Percentiles rank a stretch among this genome's conserved stretches.
Evolutionary conservation across 75 land plant genomes (phyloP).

Genomic region (Pinus taeda): DNA sequence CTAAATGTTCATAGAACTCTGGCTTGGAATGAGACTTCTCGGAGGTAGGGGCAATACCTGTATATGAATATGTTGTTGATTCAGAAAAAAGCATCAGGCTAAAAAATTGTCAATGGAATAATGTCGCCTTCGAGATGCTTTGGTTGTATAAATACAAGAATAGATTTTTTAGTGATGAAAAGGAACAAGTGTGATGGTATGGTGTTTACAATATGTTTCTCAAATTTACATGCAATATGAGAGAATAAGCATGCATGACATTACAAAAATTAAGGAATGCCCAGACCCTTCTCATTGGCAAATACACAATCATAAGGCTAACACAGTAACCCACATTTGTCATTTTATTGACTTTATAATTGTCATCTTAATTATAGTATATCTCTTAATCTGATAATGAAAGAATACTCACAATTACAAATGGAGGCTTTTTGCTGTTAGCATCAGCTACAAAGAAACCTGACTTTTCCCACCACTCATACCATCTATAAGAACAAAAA

Average conservation of each 20-base stretch:
- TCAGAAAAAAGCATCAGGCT: neutral
- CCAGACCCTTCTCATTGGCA: neutral
- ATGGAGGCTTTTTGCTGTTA: constrained; percentile 63
- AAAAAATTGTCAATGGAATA: neutral
- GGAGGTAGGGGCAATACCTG: neutral
- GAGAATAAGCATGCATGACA: neutral
- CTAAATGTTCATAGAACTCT: neutral
- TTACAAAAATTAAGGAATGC: neutral
- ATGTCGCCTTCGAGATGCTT: neutral
- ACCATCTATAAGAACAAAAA: constrained; percentile 59
- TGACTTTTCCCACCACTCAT: constrained; percentile 87
- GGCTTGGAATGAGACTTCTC: neutral
- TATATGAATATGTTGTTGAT: neutral
- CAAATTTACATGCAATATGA: neutral
- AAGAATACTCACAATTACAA: constrained; percentile 66
- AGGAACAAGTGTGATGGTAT: too few relatives aligned
- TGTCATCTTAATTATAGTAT: neutral
- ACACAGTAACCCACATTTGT: neutral
- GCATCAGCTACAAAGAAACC: constrained; percentile 79
- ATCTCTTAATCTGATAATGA: neutral
- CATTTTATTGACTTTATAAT: neutral
- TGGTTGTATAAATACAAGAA: neutral
- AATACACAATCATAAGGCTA: neutral
- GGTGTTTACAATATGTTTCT: neutral
- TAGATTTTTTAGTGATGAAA: too few relatives aligned